phyloP scores from a whole-genome alignment of 2,329 filamentous ascomycete species.

The Pseudodiploospora longispora region DNA sequence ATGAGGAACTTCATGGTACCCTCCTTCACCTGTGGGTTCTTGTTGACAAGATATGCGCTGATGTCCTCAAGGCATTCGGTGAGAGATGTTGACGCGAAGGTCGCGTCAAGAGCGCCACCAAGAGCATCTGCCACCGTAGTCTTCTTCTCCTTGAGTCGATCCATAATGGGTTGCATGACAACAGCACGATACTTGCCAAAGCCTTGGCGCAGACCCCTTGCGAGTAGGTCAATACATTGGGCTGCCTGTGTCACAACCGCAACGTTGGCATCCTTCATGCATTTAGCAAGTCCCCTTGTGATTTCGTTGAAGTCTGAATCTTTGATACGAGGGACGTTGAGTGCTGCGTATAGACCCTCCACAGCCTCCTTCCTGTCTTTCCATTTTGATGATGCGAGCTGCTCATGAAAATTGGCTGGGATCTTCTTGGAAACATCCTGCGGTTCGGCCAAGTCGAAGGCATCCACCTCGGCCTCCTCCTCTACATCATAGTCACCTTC shows the following conservation, averaged over 20 bases:
- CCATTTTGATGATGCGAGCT: slow-evolving; percentile 88
- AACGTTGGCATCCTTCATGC: slow-evolving; percentile 98
- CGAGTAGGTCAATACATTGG: slow-evolving; percentile 82
- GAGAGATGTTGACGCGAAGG: slow-evolving; percentile 58
- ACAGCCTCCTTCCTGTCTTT: slow-evolving; percentile 95
- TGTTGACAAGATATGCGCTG: slow-evolving; percentile 74
- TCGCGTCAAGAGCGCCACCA: slow-evolving; percentile 70
- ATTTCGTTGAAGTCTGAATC: slow-evolving; percentile 84
- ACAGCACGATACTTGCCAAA: slow-evolving; percentile 74
- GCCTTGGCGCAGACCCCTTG: slow-evolving; percentile 69
- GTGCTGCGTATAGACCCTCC: slow-evolving; percentile 65
- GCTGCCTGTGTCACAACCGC: slow-evolving; percentile 89
- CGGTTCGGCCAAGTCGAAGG: slow-evolving; percentile 73
- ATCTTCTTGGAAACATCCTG: slow-evolving; percentile 80
- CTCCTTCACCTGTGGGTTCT: slow-evolving; percentile 96
- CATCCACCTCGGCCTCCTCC: slow-evolving; percentile 60
- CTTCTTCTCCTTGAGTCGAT: slow-evolving; percentile 97
- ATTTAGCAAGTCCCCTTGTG: slow-evolving; percentile 77
- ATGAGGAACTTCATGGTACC: slow-evolving; percentile 92
- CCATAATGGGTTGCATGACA: slow-evolving; percentile 85
- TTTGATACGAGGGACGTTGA: slow-evolving; percentile 87
- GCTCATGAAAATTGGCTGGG: slow-evolving; percentile 73
- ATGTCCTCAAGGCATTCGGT: slow-evolving; percentile 90
- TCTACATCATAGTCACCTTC: slow-evolving; percentile 47
- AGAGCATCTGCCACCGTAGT: slow-evolving; percentile 80